Percentiles rank a stretch among this genome's conserved stretches.
Evolutionary conservation across 306 rosid genomes (phyloP).

Genomic region (Gleditsia sinensis): DNA sequence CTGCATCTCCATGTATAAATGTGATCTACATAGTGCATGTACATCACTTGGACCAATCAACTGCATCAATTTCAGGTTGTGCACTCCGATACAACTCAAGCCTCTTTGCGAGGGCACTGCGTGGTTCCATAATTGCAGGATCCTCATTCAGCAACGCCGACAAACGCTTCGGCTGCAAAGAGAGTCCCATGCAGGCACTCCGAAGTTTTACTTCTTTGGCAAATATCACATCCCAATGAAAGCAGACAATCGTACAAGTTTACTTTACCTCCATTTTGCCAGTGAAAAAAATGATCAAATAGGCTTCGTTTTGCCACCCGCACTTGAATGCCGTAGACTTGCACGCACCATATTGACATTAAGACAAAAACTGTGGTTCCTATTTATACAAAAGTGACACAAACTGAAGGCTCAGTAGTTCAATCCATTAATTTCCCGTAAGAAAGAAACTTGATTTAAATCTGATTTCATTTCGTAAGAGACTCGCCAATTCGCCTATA

Average conservation of each 20-base stretch:
- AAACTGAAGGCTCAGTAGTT: neutral
- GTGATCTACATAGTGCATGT: neutral
- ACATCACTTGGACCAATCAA: constrained; percentile 86
- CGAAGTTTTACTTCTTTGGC: constrained; percentile 10
- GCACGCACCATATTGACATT: constrained; percentile 90
- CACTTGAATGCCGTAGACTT: constrained; percentile 84
- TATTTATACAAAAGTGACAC: constrained; percentile 40
- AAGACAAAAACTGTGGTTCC: constrained; percentile 83
- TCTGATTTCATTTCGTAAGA: constrained; percentile 4
- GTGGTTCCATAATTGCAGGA: constrained; percentile 92
- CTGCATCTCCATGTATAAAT: too few species aligned
- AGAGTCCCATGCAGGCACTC: neutral
- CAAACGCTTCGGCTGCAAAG: constrained; percentile 67
- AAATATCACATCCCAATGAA: constrained; percentile 19
- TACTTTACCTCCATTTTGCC: constrained; percentile 92
- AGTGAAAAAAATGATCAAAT: constrained; percentile 79
- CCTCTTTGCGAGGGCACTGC: constrained; percentile 74
- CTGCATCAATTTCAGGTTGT: constrained; percentile 83
- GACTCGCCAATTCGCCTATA: constrained; percentile 81
- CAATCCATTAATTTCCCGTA: constrained; percentile 18
- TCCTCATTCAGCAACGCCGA: constrained; percentile 88
- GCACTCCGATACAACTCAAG: constrained; percentile 90
- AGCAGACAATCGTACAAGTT: neutral
- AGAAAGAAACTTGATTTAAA: neutral
- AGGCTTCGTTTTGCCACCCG: constrained; percentile 91